These are phyloP conservation scores for Phytophthora parvispora DNA, from an alignment of 352 stramenopile species.

Conservation along the genomic window DNA sequence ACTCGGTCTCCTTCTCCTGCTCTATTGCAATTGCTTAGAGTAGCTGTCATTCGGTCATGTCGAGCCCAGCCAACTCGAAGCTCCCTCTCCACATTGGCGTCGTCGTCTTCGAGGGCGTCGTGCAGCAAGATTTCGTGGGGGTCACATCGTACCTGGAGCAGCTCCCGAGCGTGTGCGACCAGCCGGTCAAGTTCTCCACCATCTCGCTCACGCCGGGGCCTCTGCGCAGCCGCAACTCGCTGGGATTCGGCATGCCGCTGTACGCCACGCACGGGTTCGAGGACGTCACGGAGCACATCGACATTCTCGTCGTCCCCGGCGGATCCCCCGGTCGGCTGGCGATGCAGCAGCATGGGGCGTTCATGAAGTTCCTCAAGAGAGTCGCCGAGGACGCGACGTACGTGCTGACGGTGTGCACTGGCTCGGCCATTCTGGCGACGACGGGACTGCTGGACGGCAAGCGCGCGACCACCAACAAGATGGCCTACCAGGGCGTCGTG, in stretches of 20 bases:
- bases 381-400: slow-evolving; percentile 35
- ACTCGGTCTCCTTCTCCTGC: background rate
- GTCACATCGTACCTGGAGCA: slow-evolving; percentile 68
- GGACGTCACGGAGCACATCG: slow-evolving; percentile 35
- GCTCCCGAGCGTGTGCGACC: slow-evolving; percentile 47
- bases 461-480: slow-evolving; percentile 75
- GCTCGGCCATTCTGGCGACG: slow-evolving; percentile 50
- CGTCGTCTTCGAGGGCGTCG: slow-evolving; percentile 67
- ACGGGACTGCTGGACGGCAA: slow-evolving; percentile 55
- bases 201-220: slow-evolving; percentile 47
- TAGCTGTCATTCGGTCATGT: slow-evolving; percentile 6
- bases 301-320: slow-evolving; percentile 60
- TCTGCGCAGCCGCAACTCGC: slow-evolving; percentile 42
- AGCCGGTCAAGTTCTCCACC: slow-evolving; percentile 62
- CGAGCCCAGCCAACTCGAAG: slow-evolving; percentile 3
- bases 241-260: slow-evolving; percentile 46
- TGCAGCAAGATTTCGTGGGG: slow-evolving; percentile 72
- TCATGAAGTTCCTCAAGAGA: slow-evolving; percentile 49
- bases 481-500: slow-evolving; percentile 50
- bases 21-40: background rate
- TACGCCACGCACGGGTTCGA: slow-evolving; percentile 46
- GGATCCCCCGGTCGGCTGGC: slow-evolving; percentile 30
- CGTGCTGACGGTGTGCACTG: slow-evolving; percentile 72
- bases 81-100: slow-evolving; percentile 55
- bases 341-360: slow-evolving; percentile 46